These are phyloP conservation scores for Penicillium griseofulvum DNA, from an alignment of 2,329 filamentous ascomycete genomes.

Conservation along the genomic window DNA sequence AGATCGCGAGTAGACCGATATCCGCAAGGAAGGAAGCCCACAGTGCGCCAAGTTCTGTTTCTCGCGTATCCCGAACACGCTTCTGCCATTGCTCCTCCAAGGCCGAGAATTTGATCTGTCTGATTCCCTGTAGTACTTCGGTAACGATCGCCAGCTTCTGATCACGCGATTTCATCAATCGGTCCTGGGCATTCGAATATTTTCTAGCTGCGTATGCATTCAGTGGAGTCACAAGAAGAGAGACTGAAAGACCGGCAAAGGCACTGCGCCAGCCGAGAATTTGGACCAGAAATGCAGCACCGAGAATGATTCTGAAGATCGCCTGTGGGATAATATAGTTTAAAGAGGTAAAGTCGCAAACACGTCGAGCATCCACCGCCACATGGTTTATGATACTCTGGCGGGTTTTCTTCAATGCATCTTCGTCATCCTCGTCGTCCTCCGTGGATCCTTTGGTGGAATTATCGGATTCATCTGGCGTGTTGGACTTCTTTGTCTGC, in stretches of 20 bases:
- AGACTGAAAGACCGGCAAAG: constrained; percentile 62
- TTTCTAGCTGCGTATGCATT: constrained; percentile 66
- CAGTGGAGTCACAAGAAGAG: constrained; percentile 63
- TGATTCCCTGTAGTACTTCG: constrained; percentile 73
- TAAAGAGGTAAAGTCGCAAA: constrained; percentile 66
- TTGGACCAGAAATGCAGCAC: constrained; percentile 63
- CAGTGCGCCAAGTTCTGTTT: constrained; percentile 64
- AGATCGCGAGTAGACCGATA: constrained; percentile 62
- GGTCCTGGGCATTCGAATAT: constrained; percentile 64
- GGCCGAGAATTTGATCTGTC: constrained; percentile 82
- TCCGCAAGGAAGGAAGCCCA: constrained; percentile 67
- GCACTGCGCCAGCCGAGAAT: constrained; percentile 72
- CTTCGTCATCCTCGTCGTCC: constrained; percentile 47
- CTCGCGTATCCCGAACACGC: constrained; percentile 64
- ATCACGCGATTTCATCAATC: constrained; percentile 72
- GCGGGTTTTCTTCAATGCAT: constrained; percentile 54
- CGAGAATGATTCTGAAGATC: constrained; percentile 62
- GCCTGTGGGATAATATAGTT: constrained; percentile 65
- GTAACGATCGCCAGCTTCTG: constrained; percentile 72
- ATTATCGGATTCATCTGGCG: constrained; percentile 27
- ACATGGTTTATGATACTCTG: constrained; percentile 74
- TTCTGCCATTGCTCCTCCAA: constrained; percentile 72
- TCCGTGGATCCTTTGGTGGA: constrained; percentile 14
- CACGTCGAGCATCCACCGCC: constrained; percentile 69
- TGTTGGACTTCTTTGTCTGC: constrained; percentile 35